Base-by-base conservation (phyloP, 345 rosid species). In the Capsella bursapastoris region DNA sequence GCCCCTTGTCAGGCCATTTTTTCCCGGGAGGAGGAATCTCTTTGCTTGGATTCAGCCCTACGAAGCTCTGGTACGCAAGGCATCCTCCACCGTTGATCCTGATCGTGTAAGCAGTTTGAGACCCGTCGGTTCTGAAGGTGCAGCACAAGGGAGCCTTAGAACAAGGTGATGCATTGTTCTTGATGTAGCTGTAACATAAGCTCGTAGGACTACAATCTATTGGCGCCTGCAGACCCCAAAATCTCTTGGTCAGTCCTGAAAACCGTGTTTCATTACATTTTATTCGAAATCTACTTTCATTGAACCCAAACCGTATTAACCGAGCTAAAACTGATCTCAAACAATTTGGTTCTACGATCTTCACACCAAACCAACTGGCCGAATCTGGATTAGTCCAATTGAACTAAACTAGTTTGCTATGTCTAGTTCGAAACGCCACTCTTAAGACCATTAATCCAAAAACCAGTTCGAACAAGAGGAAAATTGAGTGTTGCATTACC, bases 121-220 rank as follows among this genome's bases (percentile, higher is more conserved):
- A 63, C 31, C 86, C 83, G 7, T 81, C 83, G 3, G 85, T 73
- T 68, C 45, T 81, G 31, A 83, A 63, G 35, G 81, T 56, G 72
- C 89, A 89, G 66, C 89, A 87, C 38, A 79, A 15, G 18, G 88
- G 81, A 62, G 82, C 68, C 40, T 65, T 77, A 6, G 51, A 38
- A 45, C 86, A 85, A 11, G 64, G 76, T 34, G 76, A 65, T 35
- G 77, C 84, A 3, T 73, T 80, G 40, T 58, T 78, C 72, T 79
- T 77, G 60, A 83, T 74, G 66, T 87, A 87, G 51, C 48, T 48
- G 70, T 85, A 88, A 67, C 87, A 89, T 51, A 84, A 45, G 73
- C 86, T 83, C 0, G 83, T 67, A 0, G 79, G 25, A 5, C 82
- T 12, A 78, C 90, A 89, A 65, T 89, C 79, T 13, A 74, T 12